Percentiles rank a stretch among this genome's conserved stretches.
These are phyloP conservation scores for Logfia minima DNA, from an alignment of 129 eudicot genomes.

Conservation along the genomic window DNA sequence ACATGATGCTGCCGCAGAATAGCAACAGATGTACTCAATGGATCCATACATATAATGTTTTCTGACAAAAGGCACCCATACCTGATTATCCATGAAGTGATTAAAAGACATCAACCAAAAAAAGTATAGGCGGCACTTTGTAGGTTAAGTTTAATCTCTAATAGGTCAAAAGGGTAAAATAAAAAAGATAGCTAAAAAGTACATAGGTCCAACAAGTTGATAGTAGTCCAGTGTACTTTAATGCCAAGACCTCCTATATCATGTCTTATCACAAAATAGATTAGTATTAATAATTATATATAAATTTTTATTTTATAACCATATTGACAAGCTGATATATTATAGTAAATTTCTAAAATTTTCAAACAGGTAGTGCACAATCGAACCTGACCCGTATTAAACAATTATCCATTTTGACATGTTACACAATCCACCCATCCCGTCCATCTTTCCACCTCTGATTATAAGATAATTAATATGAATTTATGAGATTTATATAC, in stretches of 20 bases:
- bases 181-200: not conserved
- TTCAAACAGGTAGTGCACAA: not conserved
- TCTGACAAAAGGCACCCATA: constrained; percentile 72
- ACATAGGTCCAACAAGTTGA: not conserved
- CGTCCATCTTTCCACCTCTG: not conserved
- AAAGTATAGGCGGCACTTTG: not conserved
- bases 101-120: not conserved
- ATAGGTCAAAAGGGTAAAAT: not conserved
- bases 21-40: constrained; percentile 72
- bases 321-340: not conserved
- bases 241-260: not conserved
- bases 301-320: not conserved
- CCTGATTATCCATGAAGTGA: constrained; percentile 43
- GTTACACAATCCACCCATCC: not conserved
- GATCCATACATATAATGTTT: constrained; percentile 58
- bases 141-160: not conserved
- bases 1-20: constrained; percentile 68
- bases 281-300: not conserved
- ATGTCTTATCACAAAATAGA: not conserved
- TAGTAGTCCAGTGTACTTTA: not conserved
- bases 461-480: constrained; percentile 1
- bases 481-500: constrained; percentile 32
- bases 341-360: not conserved
- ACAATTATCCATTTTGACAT: not conserved
- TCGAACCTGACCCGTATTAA: not conserved